These are phyloP conservation scores for Gilbertella persicaria DNA, from an alignment of 371 early-diverging fungal genomes.

Conservation along the genomic window DNA sequence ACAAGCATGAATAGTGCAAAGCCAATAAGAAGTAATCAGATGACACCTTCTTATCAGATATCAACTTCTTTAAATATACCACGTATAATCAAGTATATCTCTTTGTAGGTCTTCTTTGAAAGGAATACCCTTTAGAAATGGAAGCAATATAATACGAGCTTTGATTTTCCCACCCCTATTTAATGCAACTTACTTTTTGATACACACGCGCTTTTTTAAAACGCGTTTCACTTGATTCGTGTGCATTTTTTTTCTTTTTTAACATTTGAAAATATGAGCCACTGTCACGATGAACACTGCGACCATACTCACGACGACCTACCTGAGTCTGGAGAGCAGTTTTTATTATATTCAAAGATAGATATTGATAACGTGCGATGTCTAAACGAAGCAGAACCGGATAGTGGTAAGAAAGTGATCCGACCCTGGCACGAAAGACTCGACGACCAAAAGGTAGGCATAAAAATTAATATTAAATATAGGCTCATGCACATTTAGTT, in stretches of 20 bases:
- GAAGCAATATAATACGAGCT: too few relatives aligned
- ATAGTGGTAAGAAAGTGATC: slow-evolving; percentile 76
- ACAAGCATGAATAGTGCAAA: background rate
- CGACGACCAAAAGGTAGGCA: slow-evolving; percentile 62
- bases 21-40: background rate
- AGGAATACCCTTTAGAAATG: too few relatives aligned
- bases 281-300: slow-evolving; percentile 63
- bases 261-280: slow-evolving; percentile 27
- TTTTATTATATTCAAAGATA: slow-evolving; percentile 79
- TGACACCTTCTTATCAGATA: background rate
- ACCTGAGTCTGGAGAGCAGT: slow-evolving; percentile 70
- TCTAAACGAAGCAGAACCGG: slow-evolving; percentile 76
- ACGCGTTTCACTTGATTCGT: too few relatives aligned
- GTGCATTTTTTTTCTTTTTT: too few relatives aligned
- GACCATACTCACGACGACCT: slow-evolving; percentile 78
- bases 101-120: too few relatives aligned
- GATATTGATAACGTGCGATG: slow-evolving; percentile 79
- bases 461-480: background rate
- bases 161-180: too few relatives aligned
- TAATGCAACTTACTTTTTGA: too few relatives aligned
- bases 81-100: too few relatives aligned
- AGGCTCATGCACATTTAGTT: slow-evolving; percentile 36
- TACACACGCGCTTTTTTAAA: too few relatives aligned
- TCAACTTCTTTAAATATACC: background rate
- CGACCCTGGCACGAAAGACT: slow-evolving; percentile 85